Base-by-base conservation (phyloP, 305 asterid species). In the Lippia alba region DNA sequence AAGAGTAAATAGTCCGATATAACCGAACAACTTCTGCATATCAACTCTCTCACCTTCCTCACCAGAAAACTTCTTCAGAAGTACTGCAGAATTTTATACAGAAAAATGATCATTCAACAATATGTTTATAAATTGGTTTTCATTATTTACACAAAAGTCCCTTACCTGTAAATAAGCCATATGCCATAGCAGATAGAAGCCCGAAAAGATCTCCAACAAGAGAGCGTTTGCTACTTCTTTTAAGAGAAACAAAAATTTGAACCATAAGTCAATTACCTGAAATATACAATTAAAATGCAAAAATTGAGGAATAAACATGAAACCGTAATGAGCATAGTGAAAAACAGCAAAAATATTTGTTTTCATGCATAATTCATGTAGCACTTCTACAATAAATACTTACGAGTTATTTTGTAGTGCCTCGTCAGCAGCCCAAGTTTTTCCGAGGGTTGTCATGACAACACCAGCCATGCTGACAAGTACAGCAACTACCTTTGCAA, bases 371-470 rank as follows among this genome's bases (percentile, higher is more conserved):
- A 34, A 20, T 16, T 51, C 12, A 16, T 56, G 39, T 49, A 64
- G 9, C 59, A 58, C 40, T 67, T 54, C 0, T 64, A 62, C 0
- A 70, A 39, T 20, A 8, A 71, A 65, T 57, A 78, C 97, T 77
- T 82, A 95, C 98, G 82, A 87, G 50, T 84, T 65, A 69, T 76
- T 79, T 44, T 75, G 81, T 64, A 84, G 74, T 8, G 90, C 59
- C 48, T 95, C 99, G 73, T 95, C 99, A 0, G 94, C 71, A 4
- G 99, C 98, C 99, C 99, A 95, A 12, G 99, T 92, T 83, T 95
- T 95, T 45, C 99, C 99, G 1, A 92, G 78, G 59, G 98, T 87
- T 51, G 99, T 90, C 99, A 92, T 95, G 76, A 74, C 89, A 66
- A 92, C 98, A 32, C 99, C 99, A 18, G 96, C 85, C 61, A 95